A percentile compares a stretch with the other conserved stretches of the same genome.
phyloP scores from a whole-genome alignment of 2,329 filamentous ascomycete species.

The Colletotrichum godetiae region DNA sequence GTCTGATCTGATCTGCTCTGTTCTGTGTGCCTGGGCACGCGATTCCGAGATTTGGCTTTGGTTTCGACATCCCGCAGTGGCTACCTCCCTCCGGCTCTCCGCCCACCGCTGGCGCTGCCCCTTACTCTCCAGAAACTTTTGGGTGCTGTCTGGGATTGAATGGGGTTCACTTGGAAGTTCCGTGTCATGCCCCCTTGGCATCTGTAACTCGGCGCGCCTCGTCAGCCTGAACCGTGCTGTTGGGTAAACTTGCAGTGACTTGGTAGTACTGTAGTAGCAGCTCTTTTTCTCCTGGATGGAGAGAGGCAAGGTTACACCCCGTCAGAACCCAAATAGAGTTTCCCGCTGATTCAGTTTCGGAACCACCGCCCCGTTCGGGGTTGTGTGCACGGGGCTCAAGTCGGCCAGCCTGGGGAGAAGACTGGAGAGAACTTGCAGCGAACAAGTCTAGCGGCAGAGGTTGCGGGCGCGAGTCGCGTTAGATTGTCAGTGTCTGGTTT shows the following conservation, averaged over 20 bases:
- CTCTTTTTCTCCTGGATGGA: background rate
- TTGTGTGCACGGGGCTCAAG: background rate
- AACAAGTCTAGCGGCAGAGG: background rate
- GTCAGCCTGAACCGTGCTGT: slow-evolving; percentile 17
- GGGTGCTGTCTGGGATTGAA: slow-evolving; percentile 34
- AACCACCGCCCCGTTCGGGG: slow-evolving; percentile 17
- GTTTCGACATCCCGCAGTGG: background rate
- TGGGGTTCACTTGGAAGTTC: slow-evolving; percentile 5
- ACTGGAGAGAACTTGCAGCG: background rate
- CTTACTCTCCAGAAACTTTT: slow-evolving; percentile 28
- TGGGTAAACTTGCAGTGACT: slow-evolving; percentile 3
- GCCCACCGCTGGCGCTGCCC: background rate
- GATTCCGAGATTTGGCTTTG: background rate
- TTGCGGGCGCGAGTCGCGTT: slow-evolving; percentile 11
- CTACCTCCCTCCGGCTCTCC: background rate
- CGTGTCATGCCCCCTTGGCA: slow-evolving; percentile 28
- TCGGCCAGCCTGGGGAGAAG: background rate
- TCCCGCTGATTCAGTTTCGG: slow-evolving; percentile 29
- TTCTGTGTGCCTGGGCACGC: background rate
- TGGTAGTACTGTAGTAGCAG: background rate
- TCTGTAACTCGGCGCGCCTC: slow-evolving; percentile 22
- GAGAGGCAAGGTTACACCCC: slow-evolving; percentile 16
- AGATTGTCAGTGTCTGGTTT: background rate
- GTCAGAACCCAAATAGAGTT: slow-evolving; percentile 19
- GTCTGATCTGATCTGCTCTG: slow-evolving; percentile 12